Conservation (phyloP, 345 rosid species). For the Citrus hindsii region DNA sequence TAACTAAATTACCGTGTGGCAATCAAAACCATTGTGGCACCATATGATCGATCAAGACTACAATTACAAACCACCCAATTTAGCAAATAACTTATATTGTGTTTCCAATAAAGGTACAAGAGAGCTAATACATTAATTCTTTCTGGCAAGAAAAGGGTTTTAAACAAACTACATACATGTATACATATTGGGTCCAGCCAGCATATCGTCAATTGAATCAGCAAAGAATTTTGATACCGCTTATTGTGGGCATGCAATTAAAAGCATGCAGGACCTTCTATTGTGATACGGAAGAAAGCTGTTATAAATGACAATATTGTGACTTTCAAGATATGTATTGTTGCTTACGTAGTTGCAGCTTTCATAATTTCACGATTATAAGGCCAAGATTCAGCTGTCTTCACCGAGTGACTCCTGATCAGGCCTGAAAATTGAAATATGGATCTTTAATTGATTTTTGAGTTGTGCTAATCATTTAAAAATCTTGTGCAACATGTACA, state of each 20-base stretch:
- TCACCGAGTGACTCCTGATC: background rate
- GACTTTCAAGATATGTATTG: background rate
- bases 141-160: background rate
- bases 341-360: background rate
- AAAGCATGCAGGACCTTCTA: background rate
- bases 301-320: background rate
- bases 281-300: background rate
- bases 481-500: too few relatives aligned
- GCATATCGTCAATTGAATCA: background rate
- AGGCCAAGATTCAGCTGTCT: background rate
- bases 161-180: background rate
- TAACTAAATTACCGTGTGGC: background rate
- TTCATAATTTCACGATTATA: background rate
- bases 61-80: too few relatives aligned
- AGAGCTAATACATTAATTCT: too few relatives aligned
- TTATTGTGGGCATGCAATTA: background rate
- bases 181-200: background rate
- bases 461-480: too few relatives aligned
- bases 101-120: too few relatives aligned
- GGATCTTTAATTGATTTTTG: too few relatives aligned
- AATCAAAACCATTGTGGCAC: background rate
- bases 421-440: background rate
- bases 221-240: background rate
- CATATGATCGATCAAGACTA: background rate
- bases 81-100: too few relatives aligned